Base-by-base conservation (phyloP, 2,329 filamentous ascomycete species). In the Tolypocladium inflatum region DNA sequence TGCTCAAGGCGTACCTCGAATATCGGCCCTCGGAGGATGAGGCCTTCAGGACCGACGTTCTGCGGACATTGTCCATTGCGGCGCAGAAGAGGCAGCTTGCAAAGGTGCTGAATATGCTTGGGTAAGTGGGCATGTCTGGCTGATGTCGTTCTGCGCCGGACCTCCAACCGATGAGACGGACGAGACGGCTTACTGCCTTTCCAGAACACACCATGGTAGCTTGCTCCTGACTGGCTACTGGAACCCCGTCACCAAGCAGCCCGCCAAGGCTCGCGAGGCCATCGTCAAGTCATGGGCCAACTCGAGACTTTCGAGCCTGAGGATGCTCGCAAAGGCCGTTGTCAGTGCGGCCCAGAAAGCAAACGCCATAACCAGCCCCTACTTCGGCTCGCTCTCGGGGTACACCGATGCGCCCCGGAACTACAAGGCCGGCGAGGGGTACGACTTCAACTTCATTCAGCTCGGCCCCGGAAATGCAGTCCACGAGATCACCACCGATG, bases 401-500 rank as follows among this genome's bases (percentile, higher is more conserved):
- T 88, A 84, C 63, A 78, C 79, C 0, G 78, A 83, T 54, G 73
- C 79, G 6, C 83, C 84, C 1, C 63, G 68, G 2, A 70, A 76
- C 61, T 83, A 81, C 75, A 73, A 73, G 53, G 74, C 80, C 0
- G 79, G 76, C 2, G 73, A 78, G 42, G 76, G 76, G 4, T 83
- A 80, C 59, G 74, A 81, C 41, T 89, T 81, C 66, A 69, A 77
- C 0, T 90, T 90, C 64, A 66, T 88, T 52, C 84, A 89, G 66
- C 76, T 87, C 63, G 70, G 68, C 2, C 56, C 66, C 2, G 69
- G 67, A 7, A 62, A 64, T n/a, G 63, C 66, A 5, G 76, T 83
- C 0, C 83, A 86, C 61, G 78, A 79, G 3, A 74, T 95, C 43
- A 84, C 91, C 57, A 87, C 89, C 0, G 93, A 97, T 70, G 84